Evolutionary conservation across 352 stramenopile species (phyloP), one percentile per base, ranked within the genome.

Genomic region (Hyaloperonospora brassicae): DNA sequence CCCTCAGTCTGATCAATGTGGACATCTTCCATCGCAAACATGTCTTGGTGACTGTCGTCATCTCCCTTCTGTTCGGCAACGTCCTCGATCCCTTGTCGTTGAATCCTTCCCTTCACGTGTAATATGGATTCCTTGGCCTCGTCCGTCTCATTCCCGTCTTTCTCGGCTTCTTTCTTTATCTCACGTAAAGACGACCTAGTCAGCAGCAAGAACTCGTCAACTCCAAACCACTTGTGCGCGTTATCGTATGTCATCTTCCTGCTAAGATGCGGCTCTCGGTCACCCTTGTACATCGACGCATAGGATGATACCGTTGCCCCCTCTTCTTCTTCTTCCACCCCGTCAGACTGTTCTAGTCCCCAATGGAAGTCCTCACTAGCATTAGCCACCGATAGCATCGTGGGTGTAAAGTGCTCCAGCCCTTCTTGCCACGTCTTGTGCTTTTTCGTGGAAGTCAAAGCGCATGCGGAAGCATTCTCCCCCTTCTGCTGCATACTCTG

Each of bases 331-430:
- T 51, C 40, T 9, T 13, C 46, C 23, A 44, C 10, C 1, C 22
- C 35, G 5, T 55, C 48, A 5, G 50, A 38, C 1, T 42, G 39
- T 11, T 58, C 44, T 17, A 55, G 38, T 12, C 34, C 47, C 72
- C 64, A 81, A 1, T 60, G 42, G 27, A 84, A 76, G 48, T 89
- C 81, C 5, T 74, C 47, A 11, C 22, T 52, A 0, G 60, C 39
- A 31, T 92, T 76, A 1, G 72, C 78, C 14, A 92, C 71, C 13
- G 71, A 68, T 36, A 89, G 68, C 74, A 92, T 87, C 53, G 82
- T 84, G 5, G 82, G 82, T 8, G 82, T 92, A 23, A 89, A 92
- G 51, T 92, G 82, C 52, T 87, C 76, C 31, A 79, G 65, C 14
- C 76, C 77, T 52, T 73, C 54, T 44, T 76, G 68, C 79, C 79